Conservation (phyloP, 2,329 filamentous ascomycete species). For the Ustilaginoidea virens region DNA sequence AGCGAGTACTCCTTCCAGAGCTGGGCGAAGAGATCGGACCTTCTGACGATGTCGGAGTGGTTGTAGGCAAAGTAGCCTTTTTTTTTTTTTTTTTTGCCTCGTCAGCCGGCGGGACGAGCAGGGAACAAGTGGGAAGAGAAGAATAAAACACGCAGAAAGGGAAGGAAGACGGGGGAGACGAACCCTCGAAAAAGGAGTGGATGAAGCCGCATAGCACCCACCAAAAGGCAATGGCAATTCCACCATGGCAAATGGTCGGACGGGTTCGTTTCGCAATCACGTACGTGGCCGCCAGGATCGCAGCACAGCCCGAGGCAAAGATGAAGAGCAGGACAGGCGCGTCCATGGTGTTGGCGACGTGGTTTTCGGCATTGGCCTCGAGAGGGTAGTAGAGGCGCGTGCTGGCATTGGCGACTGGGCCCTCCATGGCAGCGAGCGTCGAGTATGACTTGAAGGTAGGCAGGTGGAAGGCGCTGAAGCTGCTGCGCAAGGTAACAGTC, state of each 20-base stretch:
- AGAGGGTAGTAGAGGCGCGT: slow-evolving; percentile 58
- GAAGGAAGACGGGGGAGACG: too few relatives aligned
- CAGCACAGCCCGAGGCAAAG: slow-evolving; percentile 40
- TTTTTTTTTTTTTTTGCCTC: too few relatives aligned
- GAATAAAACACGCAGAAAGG: too few relatives aligned
- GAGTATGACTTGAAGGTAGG: too few relatives aligned
- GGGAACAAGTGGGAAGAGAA: too few relatives aligned
- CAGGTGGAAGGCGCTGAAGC: too few relatives aligned
- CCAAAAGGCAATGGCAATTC: slow-evolving; percentile 53
- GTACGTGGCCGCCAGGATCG: slow-evolving; percentile 42
- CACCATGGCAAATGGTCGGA: slow-evolving; percentile 37
- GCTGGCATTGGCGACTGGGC: slow-evolving; percentile 1
- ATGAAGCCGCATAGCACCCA: slow-evolving; percentile 53
- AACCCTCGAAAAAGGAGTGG: slow-evolving; percentile 27
- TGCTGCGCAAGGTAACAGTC: too few relatives aligned
- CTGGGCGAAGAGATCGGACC: slow-evolving; percentile 30
- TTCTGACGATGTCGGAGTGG: slow-evolving; percentile 22
- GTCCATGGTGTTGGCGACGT: slow-evolving; percentile 47
- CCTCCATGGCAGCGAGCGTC: too few relatives aligned
- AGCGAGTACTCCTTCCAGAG: slow-evolving; percentile 44
- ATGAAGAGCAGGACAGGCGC: slow-evolving; percentile 41
- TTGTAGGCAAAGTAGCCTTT: slow-evolving; percentile 36
- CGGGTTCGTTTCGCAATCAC: slow-evolving; percentile 28
- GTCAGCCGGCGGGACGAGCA: too few relatives aligned
- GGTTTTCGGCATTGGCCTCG: slow-evolving; percentile 43